phyloP scores from a whole-genome alignment of 257 asterid genomes.

The Coffea eugenioides region DNA sequence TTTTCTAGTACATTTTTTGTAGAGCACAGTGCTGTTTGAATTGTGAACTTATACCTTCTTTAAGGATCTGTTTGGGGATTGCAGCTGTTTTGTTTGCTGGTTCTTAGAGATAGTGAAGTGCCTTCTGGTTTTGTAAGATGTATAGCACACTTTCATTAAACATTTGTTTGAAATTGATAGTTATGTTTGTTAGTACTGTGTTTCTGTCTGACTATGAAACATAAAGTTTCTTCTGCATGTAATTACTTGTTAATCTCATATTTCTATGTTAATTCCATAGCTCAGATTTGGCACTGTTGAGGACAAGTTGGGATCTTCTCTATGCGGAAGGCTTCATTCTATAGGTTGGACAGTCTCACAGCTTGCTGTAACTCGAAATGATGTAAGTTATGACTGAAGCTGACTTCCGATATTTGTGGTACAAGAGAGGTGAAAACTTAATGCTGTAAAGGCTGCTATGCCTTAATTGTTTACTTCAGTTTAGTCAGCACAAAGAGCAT shows the following conservation, averaged over 20 bases:
- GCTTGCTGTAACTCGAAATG: conserved; percentile 55
- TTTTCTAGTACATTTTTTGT: not conserved
- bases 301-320: conserved; percentile 58
- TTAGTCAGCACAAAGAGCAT: not conserved
- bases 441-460: not conserved
- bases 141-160: not conserved
- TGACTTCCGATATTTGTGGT: not conserved
- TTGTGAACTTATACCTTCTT: not conserved
- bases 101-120: not conserved
- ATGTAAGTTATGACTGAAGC: conserved; percentile 44
- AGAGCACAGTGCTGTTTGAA: not conserved
- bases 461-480: too few species aligned
- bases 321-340: conserved; percentile 65
- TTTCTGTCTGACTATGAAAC: conserved; percentile 2
- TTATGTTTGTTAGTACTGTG: not conserved
- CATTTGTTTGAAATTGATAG: not conserved
- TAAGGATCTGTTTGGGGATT: not conserved
- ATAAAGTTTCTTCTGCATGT: conserved; percentile 6
- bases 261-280: conserved; percentile 65
- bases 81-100: not conserved
- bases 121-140: not conserved
- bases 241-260: conserved; percentile 34
- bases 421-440: not conserved
- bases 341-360: conserved; percentile 78
- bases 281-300: conserved; percentile 95